These are phyloP conservation scores for rapeseed (Brassica napus) DNA, from an alignment of 345 rosid species.

Conservation along the genomic window DNA sequence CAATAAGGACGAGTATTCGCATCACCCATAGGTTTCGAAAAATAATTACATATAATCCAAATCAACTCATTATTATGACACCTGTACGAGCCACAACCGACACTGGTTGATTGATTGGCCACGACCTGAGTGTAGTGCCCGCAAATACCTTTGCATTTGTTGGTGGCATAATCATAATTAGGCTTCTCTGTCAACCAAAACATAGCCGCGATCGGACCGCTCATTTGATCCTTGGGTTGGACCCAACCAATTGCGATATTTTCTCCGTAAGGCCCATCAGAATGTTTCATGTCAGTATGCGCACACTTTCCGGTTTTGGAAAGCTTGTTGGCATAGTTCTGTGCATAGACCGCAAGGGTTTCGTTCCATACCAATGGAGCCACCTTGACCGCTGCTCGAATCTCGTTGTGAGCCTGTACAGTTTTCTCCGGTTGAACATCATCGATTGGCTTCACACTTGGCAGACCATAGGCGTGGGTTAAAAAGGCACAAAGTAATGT, in stretches of 20 bases:
- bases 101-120: conserved; percentile 49
- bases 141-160: conserved; percentile 47
- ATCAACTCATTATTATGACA: conserved; percentile 52
- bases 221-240: conserved; percentile 24
- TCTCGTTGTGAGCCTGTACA: conserved; percentile 45
- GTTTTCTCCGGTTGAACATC: conserved; percentile 43
- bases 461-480: conserved; percentile 19
- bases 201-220: conserved; percentile 45
- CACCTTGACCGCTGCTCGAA: conserved; percentile 47
- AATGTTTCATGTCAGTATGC: conserved; percentile 28
- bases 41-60: conserved; percentile 56
- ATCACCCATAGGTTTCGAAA: conserved; percentile 43
- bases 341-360: conserved; percentile 48
- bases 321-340: conserved; percentile 30
- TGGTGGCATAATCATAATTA: conserved; percentile 48
- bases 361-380: conserved; percentile 48
- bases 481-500: not conserved
- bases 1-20: conserved; percentile 34
- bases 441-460: conserved; percentile 12
- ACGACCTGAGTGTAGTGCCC: conserved; percentile 74
- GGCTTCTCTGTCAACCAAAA: conserved; percentile 56
- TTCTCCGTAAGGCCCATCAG: conserved; percentile 55
- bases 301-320: conserved; percentile 35
- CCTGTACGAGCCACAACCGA: conserved; percentile 65
- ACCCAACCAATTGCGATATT: conserved; percentile 49